Evolutionary conservation across 2,329 filamentous ascomycete genomes (phyloP), one percentile per base, ranked within the genome.

Genomic region (Cercospora zeina): DNA sequence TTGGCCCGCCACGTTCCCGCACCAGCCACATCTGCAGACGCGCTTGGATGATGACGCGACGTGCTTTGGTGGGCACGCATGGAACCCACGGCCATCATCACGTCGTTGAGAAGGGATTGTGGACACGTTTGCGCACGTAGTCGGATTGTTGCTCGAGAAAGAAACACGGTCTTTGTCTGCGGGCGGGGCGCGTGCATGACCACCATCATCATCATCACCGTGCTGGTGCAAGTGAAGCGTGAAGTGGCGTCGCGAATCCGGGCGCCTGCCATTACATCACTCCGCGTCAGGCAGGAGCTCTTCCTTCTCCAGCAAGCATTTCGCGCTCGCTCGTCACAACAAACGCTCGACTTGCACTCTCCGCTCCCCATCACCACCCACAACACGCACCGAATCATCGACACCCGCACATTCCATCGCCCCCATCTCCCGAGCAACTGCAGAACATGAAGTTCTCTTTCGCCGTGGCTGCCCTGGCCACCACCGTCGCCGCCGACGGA

Each of bases 361-460:
- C 11, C 31, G 7, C 49, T 34, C n/a, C 42, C 14, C 49, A 50
- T 21, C 13, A n/a, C 9, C 13, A 21, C 11, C 27, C 16, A 51
- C 27, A 33, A 16, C n/a, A 3, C 3, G 14, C 14, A 7, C 49
- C 33, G 4, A 10, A 16, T 31, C 49, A 51, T 51, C 14, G 42
- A 27, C 27, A 16, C 10, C 27, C 27, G 10, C 49, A 34, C 31
- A 33, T 33, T 4, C 27, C 27, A 33, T 51, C 49, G 27, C 14
- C 49, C 9, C 27, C 7, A 33, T 33, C 31, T 16, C 49, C 49
- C 16, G 49, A 31, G 49, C 49, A 31, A 51, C 56, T 45, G 62
- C 64, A 56, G 86, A 66, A n/a, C 66, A 96, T 97, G 93, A 95
- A 86, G 82, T 85, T 95, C 78, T 84, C 87, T 74, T 76, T 91